Conservation (phyloP, 2,329 filamentous ascomycete species). For the Penicillium sp. region DNA sequence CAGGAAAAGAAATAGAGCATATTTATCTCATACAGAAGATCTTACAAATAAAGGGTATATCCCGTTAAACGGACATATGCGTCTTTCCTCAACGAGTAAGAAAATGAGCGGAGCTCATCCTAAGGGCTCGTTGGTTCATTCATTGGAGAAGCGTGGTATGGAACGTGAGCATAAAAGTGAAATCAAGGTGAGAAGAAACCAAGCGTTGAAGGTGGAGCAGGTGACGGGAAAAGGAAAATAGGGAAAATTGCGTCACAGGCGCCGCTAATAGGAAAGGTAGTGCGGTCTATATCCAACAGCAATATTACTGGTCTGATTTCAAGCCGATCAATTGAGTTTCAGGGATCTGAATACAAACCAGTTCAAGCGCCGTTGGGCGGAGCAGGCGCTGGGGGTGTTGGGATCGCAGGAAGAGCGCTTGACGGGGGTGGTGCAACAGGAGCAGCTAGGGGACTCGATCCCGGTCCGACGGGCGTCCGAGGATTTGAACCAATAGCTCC, state of each 20-base stretch:
- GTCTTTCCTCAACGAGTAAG: conserved; percentile 1
- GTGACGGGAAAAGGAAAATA: not conserved
- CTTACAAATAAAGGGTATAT: conserved; percentile 12
- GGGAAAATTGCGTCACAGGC: not conserved
- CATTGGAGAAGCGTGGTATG: not conserved
- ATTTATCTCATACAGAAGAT: conserved; percentile 2
- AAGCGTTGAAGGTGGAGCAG: not conserved
- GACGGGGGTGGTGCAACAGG: conserved; percentile 36
- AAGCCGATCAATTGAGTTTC: not conserved
- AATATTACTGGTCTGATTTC: not conserved
- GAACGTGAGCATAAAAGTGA: not conserved
- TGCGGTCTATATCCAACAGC: not conserved
- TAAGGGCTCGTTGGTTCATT: not conserved
- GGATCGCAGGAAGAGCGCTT: conserved; percentile 50
- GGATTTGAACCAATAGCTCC: conserved; percentile 33
- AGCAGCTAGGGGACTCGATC: conserved; percentile 36
- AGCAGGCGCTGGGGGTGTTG: conserved; percentile 42
- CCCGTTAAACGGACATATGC: conserved; percentile 8
- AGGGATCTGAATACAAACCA: conserved; percentile 8
- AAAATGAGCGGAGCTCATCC: not conserved
- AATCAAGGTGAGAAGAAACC: not conserved
- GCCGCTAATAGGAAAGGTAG: not conserved
- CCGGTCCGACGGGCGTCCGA: conserved; percentile 22
- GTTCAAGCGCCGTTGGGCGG: conserved; percentile 21
- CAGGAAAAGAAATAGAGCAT: not conserved